Evolutionary conservation across 2,329 filamentous ascomycete species (phyloP), one percentile per base, ranked within the genome.

Genomic region (Colletotrichum tabaci): DNA sequence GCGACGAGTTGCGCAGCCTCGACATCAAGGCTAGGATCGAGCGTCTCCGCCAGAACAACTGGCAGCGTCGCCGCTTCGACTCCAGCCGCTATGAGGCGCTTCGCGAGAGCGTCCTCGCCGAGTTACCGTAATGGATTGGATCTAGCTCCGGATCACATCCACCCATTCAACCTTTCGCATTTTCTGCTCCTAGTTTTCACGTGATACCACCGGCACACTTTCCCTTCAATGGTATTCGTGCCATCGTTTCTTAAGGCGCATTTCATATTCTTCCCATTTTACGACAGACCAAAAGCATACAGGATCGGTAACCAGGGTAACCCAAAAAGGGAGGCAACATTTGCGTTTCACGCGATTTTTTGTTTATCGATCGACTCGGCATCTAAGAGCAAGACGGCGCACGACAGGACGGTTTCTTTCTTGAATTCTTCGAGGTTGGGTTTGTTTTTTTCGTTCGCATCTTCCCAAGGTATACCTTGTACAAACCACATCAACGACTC

Each of bases 51-150:
- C 84, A 84, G n/a, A 82, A 76, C 61, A 88, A 88, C 2, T 90
- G 89, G 88, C 84, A 84, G 75, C 81, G 89, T 38, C 85, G 85
- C 74, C 84, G 88, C 26, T 91, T 91, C 74, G 86, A 91, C 72
- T 80, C 81, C 7, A 78, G 80, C 55, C 83, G 86, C 47, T 90
- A 91, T 75, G 85, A 88, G 76, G 82, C 83, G 23, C 80, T 90
- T 10, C 81, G 87, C 16, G 86, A 87, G 74, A 83, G 80, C 61
- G 88, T 84, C 49, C 79, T 90, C 66, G 84, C 85, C 2, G 89
- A 90, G 75, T 79, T 90, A 52, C 73, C 77, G 16, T 82, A 71
- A 77, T 26, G 60, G n/a, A 62, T 55, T 47, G 44, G 44, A 4
- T 64, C 49, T 58, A 62, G 61, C 71, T 53, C 71, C 73, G 47